Evolutionary conservation across 345 rosid species (phyloP), one percentile per base, ranked within the genome.

Genomic region (Ceriops zippeliana): DNA sequence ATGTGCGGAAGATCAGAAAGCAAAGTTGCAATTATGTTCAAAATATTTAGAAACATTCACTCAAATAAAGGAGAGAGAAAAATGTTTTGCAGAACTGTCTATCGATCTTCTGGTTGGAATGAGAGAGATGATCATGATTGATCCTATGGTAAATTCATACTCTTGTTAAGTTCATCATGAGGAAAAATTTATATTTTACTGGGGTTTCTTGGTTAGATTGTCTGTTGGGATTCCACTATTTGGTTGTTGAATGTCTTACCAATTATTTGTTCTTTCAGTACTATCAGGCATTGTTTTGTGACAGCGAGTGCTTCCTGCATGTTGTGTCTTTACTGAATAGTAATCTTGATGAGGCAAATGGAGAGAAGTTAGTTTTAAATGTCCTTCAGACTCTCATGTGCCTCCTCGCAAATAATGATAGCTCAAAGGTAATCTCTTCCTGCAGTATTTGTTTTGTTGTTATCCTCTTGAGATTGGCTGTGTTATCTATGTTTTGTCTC

Each of bases 221-320:
- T 22, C 37, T 15, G 51, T 53, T 37, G 56, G 22, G 61, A 58
- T 42, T 65, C 64, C 66, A 67, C 26, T 34, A 35, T 63, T 67
- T 10, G n/a, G 49, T 58, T 63, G 58, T 74, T 63, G 56, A 38
- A 56, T 73, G 37, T 70, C 82, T 75, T 26, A 77, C 54, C 51
- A 58, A 61, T 21, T 72, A 69, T 59, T 57, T 79, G 56, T 75
- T 74, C 61, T 62, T 81, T 73, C 93, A 93, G 98, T 84, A 93
- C 73, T 90, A 84, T 79, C 98, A 93, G 76, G 83, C 87, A 62
- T 80, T 89, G 70, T 93, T 93, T 77, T 87, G 92, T 68, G 96
- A 90, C 37, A 93, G 95, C 38, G 96, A 86, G 79, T 93, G 98
- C 82, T 93, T 93, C 87, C 76, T 93, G 82, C 96, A 90, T 81